Conservation (phyloP, 2,329 filamentous ascomycete species). For the Pyrenochaeta sp. region DNA sequence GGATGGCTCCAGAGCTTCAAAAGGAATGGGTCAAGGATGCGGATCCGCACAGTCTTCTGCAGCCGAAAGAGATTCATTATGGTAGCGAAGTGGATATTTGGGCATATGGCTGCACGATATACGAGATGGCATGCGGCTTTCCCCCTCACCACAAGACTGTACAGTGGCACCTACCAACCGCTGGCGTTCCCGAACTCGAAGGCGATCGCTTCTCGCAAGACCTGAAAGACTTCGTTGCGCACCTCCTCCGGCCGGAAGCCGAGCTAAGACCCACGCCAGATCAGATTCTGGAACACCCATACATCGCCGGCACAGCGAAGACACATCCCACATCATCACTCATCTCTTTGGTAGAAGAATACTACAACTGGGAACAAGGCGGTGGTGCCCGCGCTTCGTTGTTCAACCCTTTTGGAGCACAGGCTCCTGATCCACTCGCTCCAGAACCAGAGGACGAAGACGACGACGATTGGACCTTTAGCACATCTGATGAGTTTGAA, state of each 20-base stretch:
- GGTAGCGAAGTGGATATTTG: slow-evolving; percentile 73
- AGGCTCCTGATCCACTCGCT: slow-evolving; percentile 60
- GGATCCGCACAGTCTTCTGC: slow-evolving; percentile 60
- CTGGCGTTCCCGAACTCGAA: slow-evolving; percentile 69
- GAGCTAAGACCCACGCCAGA: slow-evolving; percentile 73
- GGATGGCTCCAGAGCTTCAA: slow-evolving; percentile 81
- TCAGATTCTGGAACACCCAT: slow-evolving; percentile 72
- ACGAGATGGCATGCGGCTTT: slow-evolving; percentile 79
- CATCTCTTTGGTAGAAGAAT: slow-evolving; percentile 72
- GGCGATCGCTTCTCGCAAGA: slow-evolving; percentile 74
- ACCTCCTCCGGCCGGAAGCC: slow-evolving; percentile 74
- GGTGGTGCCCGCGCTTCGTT: slow-evolving; percentile 74
- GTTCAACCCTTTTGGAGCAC: slow-evolving; percentile 66
- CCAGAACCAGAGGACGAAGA: slow-evolving; percentile 51
- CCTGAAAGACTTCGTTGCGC: slow-evolving; percentile 74
- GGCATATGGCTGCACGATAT: slow-evolving; percentile 83
- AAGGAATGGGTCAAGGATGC: slow-evolving; percentile 60
- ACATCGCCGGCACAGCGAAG: slow-evolving; percentile 68
- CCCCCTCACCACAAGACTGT: slow-evolving; percentile 68
- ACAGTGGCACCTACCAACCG: slow-evolving; percentile 51
- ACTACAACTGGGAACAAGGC: slow-evolving; percentile 76
- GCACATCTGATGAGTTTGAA: slow-evolving; percentile 68
- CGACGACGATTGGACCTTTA: slow-evolving; percentile 70
- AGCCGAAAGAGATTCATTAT: slow-evolving; percentile 61
- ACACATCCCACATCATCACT: slow-evolving; percentile 71